Evolutionary conservation across 129 eudicot genomes (phyloP).

Genomic region (Apium graveolens): DNA sequence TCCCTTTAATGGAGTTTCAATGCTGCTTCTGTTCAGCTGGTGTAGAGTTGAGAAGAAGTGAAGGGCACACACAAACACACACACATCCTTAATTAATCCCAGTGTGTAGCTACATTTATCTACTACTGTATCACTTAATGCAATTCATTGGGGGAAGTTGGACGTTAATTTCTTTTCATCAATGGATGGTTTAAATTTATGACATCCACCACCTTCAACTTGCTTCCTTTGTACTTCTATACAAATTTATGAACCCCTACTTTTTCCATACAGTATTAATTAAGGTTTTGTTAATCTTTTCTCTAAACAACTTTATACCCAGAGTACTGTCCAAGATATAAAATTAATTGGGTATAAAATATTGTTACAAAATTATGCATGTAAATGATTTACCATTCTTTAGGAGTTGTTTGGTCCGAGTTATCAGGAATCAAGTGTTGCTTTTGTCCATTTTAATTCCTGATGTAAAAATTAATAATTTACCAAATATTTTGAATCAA

Average conservation of each 20-base stretch:
- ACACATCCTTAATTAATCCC: background rate
- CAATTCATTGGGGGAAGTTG: conserved; percentile 13
- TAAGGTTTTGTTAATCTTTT: background rate
- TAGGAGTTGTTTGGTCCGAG: too few relatives aligned
- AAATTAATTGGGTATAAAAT: too few relatives aligned
- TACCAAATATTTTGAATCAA: too few relatives aligned
- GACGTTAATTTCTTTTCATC: conserved; percentile 8
- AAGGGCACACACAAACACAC: conserved; percentile 10
- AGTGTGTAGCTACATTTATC: background rate
- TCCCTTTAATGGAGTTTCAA: conserved; percentile 8
- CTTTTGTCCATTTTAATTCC: too few relatives aligned
- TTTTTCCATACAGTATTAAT: background rate
- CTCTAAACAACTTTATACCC: too few relatives aligned
- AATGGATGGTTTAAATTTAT: background rate
- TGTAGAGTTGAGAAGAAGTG: conserved; percentile 5
- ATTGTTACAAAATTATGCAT: too few relatives aligned
- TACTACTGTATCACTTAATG: conserved; percentile 1
- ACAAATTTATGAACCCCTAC: background rate
- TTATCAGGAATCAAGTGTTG: too few relatives aligned
- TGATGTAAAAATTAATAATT: too few relatives aligned
- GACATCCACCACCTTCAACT: conserved; percentile 8
- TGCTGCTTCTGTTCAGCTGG: conserved; percentile 1
- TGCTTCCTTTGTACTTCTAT: background rate
- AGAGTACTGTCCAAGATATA: too few relatives aligned
- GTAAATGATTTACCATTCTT: too few relatives aligned